Base-by-base conservation (phyloP, 2,329 filamentous ascomycete genomes). In the Colletotrichum siamense region DNA sequence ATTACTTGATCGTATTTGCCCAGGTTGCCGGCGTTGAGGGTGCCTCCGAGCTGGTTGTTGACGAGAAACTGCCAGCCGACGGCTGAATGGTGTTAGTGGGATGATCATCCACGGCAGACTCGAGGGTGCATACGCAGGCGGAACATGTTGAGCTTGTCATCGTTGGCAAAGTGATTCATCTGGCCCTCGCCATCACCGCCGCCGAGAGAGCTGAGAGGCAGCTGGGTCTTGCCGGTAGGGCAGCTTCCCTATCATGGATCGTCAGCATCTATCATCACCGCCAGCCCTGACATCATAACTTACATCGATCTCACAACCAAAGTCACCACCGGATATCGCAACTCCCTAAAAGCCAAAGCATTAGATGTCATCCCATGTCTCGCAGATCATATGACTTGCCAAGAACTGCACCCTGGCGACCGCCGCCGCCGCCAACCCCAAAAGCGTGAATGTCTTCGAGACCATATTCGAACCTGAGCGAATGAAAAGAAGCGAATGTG, bases 11-110 rank as follows among this genome's bases (percentile, higher is more conserved):
- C 88, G 79, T 92, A 93, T 49, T 87, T 85, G 3, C 80, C 87
- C 26, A 89, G 81, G 73, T 91, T 91, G 15, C 79, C 82, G 16
- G 82, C 64, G 79, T 92, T 84, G 36, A 93, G 85, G 15, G 82
- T 84, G 26, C 85, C 88, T 30, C 89, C 89, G n/a, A 89, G 82
- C 59, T 88, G 82, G 77, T 88, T 87, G 78, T 89, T 89, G 73
- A 89, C 84, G n/a, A 93, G 86, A 78, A 88, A 92, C 79, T 93
- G 91, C 92, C 91, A 93, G 18, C 80, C 80, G 62, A 81, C 84
- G 79, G 86, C 75, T 77, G 52, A 90, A 10, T 93, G 84, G 24
- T 69, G 49, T 77, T 64, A 73, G 74, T 26, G 8, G 5, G 4
- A 24, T 12, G n/a, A 24, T 12, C 1, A 4, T 28, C 10, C 10